Base-by-base conservation (phyloP, 495 filamentous ascomycete species). In the Daldinia concentrica region DNA sequence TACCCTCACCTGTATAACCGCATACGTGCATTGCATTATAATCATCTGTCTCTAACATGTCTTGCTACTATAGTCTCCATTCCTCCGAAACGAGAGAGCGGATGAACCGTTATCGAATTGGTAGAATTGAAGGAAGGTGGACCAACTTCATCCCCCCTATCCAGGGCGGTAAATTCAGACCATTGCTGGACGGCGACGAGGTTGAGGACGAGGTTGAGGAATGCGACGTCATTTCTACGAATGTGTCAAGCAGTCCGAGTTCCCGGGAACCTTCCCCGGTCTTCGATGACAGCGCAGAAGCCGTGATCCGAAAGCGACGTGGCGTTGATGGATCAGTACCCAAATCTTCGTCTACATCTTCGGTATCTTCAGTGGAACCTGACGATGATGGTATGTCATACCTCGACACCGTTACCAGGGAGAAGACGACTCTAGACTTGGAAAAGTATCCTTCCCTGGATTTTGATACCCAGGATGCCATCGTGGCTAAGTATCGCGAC, bases 111-210 rank as follows among this genome's bases (percentile, higher is more conserved):
- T 99, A 92, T 77, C 89, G 93, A 61, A 94, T 99, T 77, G 95
- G 95, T 50, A 86, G 85, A 68, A 86, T 97, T 48, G 86, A 95
- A 74, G 93, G 92, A 30, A 84, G 81, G 62, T 99, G 95, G 95
- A 81, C 84, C 60, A 97, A 97, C 77, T 97, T 97, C 79, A 75
- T 92, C 6, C 94, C 95, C 17, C 95, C 95, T 6, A 93, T 99
- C 55, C 96, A 98, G 78, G 95, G 94, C 58, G 95, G 95, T 27
- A 87, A 83, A 68, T 98, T 97, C 79, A 88, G 92, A 68, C 79
- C 82, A 4, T 86, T 87, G 61, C 73, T 76, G 22, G 81, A 87
- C 56, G 73, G 74, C 36, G 81, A 78, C 19, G 75, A 76, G 14
- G 70, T 76, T 15, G 76, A 80, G 24, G 79, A 81, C 22, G 82